Evolutionary conservation across 257 asterid genomes (phyloP).

Genomic region (Knoxia roxburghii): DNA sequence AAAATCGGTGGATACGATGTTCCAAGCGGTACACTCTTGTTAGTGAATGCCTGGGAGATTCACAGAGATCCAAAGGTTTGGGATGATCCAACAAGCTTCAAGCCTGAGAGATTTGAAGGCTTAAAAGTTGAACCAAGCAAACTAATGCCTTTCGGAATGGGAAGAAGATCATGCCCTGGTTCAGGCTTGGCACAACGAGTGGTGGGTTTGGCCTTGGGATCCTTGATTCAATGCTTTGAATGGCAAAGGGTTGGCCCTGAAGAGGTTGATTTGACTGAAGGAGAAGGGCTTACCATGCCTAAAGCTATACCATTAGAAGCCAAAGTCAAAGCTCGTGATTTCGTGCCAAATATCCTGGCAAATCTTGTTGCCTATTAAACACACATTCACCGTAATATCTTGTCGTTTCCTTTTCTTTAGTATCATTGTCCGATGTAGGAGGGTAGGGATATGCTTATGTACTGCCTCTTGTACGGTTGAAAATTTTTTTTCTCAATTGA

Average conservation of each 20-base stretch:
- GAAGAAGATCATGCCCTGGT: slow-evolving; percentile 10
- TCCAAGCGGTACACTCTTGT: slow-evolving; percentile 8
- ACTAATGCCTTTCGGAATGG: neutral
- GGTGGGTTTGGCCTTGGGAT: neutral
- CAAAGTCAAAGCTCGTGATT: too few species aligned
- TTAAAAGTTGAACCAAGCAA: neutral
- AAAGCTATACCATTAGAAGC: neutral
- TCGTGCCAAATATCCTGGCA: too few species aligned
- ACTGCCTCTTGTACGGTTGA: too few species aligned
- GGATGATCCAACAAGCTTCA: slow-evolving; percentile 24
- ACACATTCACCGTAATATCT: too few species aligned
- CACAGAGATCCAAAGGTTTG: slow-evolving; percentile 13
- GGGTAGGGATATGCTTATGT: too few species aligned
- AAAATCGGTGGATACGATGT: slow-evolving; percentile 11
- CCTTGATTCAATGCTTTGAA: slow-evolving; percentile 6
- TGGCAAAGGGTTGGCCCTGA: slow-evolving; percentile 6
- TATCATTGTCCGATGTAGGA: too few species aligned
- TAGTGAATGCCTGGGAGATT: too few species aligned
- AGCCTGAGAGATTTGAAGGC: slow-evolving; percentile 24
- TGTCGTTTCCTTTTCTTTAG: too few species aligned
- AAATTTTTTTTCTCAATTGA: too few species aligned
- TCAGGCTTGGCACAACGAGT: neutral
- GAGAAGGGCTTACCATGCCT: neutral
- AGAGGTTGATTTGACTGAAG: neutral
- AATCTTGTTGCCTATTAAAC: too few species aligned